Evolutionary conservation across 345 rosid genomes (phyloP), one percentile per base, ranked within the genome.

Genomic region (Melastoma malabathricum): DNA sequence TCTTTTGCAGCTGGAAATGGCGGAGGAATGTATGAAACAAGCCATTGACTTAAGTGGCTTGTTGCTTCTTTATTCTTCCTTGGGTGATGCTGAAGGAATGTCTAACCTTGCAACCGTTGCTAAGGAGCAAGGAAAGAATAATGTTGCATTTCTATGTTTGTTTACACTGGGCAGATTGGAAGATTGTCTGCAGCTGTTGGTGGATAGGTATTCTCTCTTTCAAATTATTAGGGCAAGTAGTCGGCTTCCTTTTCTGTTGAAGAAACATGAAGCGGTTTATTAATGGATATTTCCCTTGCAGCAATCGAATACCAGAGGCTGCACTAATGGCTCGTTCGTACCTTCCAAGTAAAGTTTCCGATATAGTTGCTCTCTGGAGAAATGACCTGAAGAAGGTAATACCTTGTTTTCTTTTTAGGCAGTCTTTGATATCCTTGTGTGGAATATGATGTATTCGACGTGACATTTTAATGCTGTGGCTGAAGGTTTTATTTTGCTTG

Each of bases 301-400:
- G 99, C 64, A 93, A 88, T 69, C 95, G 99, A 73, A 88, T 93
- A 77, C 99, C 99, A 12, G 99, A 93, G 76, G 99, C 99, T 73
- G 97, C 99, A 64, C 67, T 88, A 64, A 85, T 93, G 95, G 99
- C 97, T 20, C 74, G 99, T 59, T 88, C 99, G 48, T 93, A 88
- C 70, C 94, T 93, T 68, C 99, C 97, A 52, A 93, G 97, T 82
- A 93, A 88, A 75, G 99, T 88, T 68, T 80, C 99, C 15, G 95
- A 93, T 72, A 88, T 93, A 61, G 86, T 93, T 47, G 79, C 88
- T 55, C 78, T 83, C 55, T 93, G 99, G 99, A 93, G 95, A 71
- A 93, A 93, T 65, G 95, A 93, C 65, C 90, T 88, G 38, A 73
- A 72, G 69, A 84, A 93, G 94, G 99, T 88, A 69, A 46, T 34